Percentiles rank a stretch among this genome's conserved stretches.
phyloP scores from a whole-genome alignment of 2,329 filamentous ascomycete genomes.

The Pyrenochaeta sp. region DNA sequence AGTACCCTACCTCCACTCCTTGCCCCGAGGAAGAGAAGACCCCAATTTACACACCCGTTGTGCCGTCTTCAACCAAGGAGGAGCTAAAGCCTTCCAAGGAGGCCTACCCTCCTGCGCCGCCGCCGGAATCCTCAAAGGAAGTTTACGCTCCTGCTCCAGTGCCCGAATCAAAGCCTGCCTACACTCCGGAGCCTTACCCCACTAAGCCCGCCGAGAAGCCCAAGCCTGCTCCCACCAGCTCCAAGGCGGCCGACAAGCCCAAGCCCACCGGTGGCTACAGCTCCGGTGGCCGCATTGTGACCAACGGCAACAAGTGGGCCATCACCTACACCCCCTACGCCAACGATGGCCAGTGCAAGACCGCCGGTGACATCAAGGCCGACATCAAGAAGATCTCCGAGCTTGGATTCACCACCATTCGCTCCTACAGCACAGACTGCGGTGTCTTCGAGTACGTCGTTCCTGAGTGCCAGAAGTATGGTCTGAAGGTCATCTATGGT shows the following conservation, averaged over 20 bases:
- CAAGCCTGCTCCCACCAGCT: conserved; percentile 31
- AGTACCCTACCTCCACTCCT: conserved; percentile 70
- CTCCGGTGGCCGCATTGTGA: conserved; percentile 40
- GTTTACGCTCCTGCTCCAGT: conserved; percentile 11
- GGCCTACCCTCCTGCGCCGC: conserved; percentile 10
- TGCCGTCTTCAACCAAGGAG: conserved; percentile 22
- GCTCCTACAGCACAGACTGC: conserved; percentile 94
- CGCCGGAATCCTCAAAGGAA: conserved; percentile 14
- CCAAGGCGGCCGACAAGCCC: conserved; percentile 34
- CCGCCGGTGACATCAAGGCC: conserved; percentile 45
- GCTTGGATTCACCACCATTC: conserved; percentile 69
- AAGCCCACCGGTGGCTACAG: conserved; percentile 40
- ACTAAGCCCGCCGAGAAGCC: conserved; percentile 16
- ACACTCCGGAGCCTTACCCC: conserved; percentile 14
- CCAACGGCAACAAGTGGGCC: conserved; percentile 57
- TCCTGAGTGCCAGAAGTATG: conserved; percentile 69
- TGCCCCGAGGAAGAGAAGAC: conserved; percentile 73
- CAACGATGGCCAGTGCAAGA: conserved; percentile 54
- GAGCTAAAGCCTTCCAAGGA: conserved; percentile 15
- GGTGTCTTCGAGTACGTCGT: conserved; percentile 79
- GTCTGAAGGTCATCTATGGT: conserved; percentile 83
- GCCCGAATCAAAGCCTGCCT: conserved; percentile 10
- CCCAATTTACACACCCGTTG: conserved; percentile 53
- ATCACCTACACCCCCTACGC: conserved; percentile 61
- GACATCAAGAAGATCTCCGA: conserved; percentile 55